Percentiles rank a stretch among this genome's conserved stretches.
Evolutionary conservation across 1,284 basidiomycete species (phyloP).

Genomic region (Chiua sp.): DNA sequence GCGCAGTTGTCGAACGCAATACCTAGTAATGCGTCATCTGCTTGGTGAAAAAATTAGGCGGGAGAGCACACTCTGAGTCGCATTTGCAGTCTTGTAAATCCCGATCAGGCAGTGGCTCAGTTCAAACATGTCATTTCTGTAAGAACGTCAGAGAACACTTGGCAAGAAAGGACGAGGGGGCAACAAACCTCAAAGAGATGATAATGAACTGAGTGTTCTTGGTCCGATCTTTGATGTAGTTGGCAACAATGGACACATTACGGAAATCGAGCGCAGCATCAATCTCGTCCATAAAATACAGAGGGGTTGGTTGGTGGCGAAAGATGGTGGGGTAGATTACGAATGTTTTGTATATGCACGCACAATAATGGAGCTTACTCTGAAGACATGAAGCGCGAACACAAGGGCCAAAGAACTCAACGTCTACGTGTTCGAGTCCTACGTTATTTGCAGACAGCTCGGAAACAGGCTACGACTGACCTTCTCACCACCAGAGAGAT

Average conservation of each 20-base stretch:
- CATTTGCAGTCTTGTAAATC: slow-evolving; percentile 96
- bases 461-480: slow-evolving; percentile 40
- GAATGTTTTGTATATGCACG: neutral
- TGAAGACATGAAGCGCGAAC: slow-evolving; percentile 94
- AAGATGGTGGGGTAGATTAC: neutral
- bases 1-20: slow-evolving; percentile 42
- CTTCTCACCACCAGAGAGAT: slow-evolving; percentile 97
- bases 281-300: slow-evolving; percentile 99
- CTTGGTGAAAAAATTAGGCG: neutral
- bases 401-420: slow-evolving; percentile 96
- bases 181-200: slow-evolving; percentile 84
- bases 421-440: slow-evolving; percentile 58
- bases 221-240: slow-evolving; percentile 96
- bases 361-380: slow-evolving; percentile 44
- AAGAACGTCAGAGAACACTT: neutral
- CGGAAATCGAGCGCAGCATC: slow-evolving; percentile 97
- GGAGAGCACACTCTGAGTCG: slow-evolving; percentile 69
- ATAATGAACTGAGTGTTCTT: slow-evolving; percentile 97
- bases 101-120: slow-evolving; percentile 94
- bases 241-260: slow-evolving; percentile 98
- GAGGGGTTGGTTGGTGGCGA: slow-evolving; percentile 96
- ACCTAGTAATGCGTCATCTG: slow-evolving; percentile 17
- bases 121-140: slow-evolving; percentile 95
- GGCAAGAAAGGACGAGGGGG: neutral
- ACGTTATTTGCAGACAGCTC: slow-evolving; percentile 1